Conservation (phyloP, 2,329 filamentous ascomycete species). For the Rosellinia necatrix region DNA sequence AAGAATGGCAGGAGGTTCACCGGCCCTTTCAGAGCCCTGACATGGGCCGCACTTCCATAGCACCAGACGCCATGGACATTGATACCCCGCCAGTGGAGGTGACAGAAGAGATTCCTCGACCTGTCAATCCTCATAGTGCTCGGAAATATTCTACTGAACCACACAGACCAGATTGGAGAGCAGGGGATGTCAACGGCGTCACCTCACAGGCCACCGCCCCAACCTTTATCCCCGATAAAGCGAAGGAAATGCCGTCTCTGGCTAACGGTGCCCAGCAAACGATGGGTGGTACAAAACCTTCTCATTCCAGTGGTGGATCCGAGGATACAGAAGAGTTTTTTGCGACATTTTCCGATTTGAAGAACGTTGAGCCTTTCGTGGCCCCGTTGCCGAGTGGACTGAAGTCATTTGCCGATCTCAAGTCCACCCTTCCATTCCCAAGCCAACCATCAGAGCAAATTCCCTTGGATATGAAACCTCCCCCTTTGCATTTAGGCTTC, state of each 20-base stretch:
- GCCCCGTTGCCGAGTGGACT: constrained; percentile 52
- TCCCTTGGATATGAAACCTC: constrained; percentile 43
- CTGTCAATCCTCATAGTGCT: constrained; percentile 41
- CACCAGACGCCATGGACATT: constrained; percentile 65
- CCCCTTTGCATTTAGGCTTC: constrained; percentile 48
- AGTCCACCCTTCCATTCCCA: constrained; percentile 61
- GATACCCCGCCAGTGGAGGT: constrained; percentile 53
- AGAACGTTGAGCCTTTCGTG: constrained; percentile 60
- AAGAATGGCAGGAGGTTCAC: constrained; percentile 41
- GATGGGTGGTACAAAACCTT: constrained; percentile 24
- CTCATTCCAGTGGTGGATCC: constrained; percentile 49
- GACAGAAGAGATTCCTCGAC: constrained; percentile 35
- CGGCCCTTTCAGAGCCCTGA: constrained; percentile 27
- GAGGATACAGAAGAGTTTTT: constrained; percentile 61
- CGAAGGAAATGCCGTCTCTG: constrained; percentile 32
- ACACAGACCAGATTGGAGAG: constrained; percentile 62
- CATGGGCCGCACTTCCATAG: constrained; percentile 30
- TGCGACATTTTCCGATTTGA: constrained; percentile 59
- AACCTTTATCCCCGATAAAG: constrained; percentile 30
- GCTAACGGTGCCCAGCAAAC: constrained; percentile 24
- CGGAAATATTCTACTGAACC: constrained; percentile 64
- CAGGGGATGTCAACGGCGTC: constrained; percentile 50
- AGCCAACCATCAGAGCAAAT: constrained; percentile 53
- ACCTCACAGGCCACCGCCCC: constrained; percentile 28
- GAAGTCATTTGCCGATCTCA: constrained; percentile 59